Base-by-base conservation (phyloP, 2,329 filamentous ascomycete species). In the Alternaria metachromatica region DNA sequence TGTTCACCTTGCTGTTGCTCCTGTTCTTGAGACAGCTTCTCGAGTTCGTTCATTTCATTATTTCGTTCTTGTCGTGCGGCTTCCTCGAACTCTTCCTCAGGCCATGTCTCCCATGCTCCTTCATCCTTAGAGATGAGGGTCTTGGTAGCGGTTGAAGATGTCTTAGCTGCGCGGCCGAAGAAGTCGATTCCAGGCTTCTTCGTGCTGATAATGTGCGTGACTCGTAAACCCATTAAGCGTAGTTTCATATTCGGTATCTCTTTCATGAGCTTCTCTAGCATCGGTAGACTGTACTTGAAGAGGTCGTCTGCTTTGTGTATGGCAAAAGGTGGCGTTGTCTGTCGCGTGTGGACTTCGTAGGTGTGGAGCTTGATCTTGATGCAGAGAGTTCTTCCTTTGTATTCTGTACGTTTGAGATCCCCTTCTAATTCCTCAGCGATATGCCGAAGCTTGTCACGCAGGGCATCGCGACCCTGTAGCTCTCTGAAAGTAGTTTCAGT, bases 341-440 rank as follows among this genome's bases (percentile, higher is more conserved):
- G 96, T 30, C 96, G 86, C 0, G 94, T 97, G 55, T 93, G 87
- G 20, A 97, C 92, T 78, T 98, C 94, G 72, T 95, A 99, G 0
- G 94, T 97, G 77, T 97, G 93, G 8, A 98, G 83, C 78, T 99
- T 99, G 68, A 97, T 87, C 79, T 99, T 99, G 37, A 99, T 83
- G 21, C 93, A 93, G 2, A 99, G 82, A 0, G 95, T 98, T n/a
- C 93, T 88, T 1, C 95, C 95, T 79, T 95, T 97, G 80, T 92
- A 93, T 67, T 92, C 88, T 2, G 92, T 93, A 25, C 89, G 87
- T 62, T 86, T 85, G 82, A 98, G 85, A 73, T 98, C 95, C 69
- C 92, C 91, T 76, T 97, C 94, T 5, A 99, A 83, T 67, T 97
- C 94, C 66, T 94, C 90, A 0, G 96, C 93, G 2, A 90, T 94